Base-by-base conservation (phyloP, 345 rosid genomes). In the Euclidium syriacum region DNA sequence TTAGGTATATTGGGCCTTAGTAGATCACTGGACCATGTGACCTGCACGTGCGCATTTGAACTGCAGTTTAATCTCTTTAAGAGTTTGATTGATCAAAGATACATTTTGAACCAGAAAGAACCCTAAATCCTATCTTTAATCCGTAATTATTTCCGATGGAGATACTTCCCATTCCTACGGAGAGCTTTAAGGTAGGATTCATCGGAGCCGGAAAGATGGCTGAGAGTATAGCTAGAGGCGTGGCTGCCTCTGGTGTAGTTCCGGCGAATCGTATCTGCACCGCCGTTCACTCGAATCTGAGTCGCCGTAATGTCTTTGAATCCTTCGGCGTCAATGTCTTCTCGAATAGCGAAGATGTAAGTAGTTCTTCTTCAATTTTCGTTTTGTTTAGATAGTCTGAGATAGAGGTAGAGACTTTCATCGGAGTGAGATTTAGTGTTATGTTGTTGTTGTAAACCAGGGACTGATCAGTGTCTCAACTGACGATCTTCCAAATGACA, bases 131-230 rank as follows among this genome's bases (percentile, higher is more conserved):
- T 26, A 26, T 66, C 46, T 27, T 55, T 40, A 68, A 42, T 41
- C 58, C 17, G 5, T 8, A 30, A 19, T 15, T 12, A 20, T 5
- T 29, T 38, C 48, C 49, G 51, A 85, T 84, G 90, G 87, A 80
- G 75, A 48, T 57, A 4, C n/a, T 52, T 50, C 78, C 81, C 3
- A 81, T 82, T 17, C 72, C 79, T 4, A 9, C 48, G 36, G 90
- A 83, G 11, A 75, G 78, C 16, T 88, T 67, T 72, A 79, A 64
- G 65, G 62, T 90, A 1, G 98, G 95, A 10, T 85, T 92, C 70
- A 68, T 92, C 11, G 95, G 96, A 63, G 94, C 96, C 0, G 96
- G 98, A 10, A 92, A 89, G 62, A 79, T 92, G 91, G 98, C 98
- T 0, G 92, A 91, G 86, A 81, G 88, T 73, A 91, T 91, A 10